Evolutionary conservation across 768 basidiomycete species (phyloP), one percentile per base, ranked within the genome.

Genomic region (Boletales sp.): DNA sequence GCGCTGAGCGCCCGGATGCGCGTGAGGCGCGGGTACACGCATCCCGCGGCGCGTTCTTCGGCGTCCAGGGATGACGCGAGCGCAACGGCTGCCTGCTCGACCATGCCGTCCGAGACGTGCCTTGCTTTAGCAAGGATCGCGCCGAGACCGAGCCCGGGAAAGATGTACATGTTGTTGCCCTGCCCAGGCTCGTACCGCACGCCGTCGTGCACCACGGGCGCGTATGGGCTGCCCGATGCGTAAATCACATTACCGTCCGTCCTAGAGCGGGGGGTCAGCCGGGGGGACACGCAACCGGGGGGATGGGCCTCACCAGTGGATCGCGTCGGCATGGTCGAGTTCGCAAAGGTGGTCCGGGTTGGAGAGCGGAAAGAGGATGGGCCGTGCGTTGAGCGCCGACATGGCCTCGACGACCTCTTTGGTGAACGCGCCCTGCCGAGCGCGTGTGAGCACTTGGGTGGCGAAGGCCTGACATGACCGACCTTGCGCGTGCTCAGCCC

Each of bases 311-410:
- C 46, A 80, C 82, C 81, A 82, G 50, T 74, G 65, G 53, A 87
- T 62, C 11, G 86, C 85, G 43, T 87, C 76, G 10, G 66, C 59
- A 56, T 79, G 86, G 47, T 82, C 81, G 45, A 83, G 66, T 63
- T 87, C 86, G 52, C 75, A 74, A 31, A 83, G 71, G 29, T 76
- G 72, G 21, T 82, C 71, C 12, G 88, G 88, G 64, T 90, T 90
- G 31, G 85, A 87, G 1, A 90, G 77, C 31, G 88, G 87, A 72
- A 91, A 89, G 61, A 90, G 80, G 70, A 90, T 84, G n/a, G 88
- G 88, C 2, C 80, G 79, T 15, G 68, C 58, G 67, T 89, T 90
- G 40, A 83, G 67, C 8, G 74, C 68, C 15, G 79, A 76, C 86
- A 90, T 87, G 35, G 75, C 68, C 47, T 72, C 72, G 30, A 90